Evolutionary conservation across 108 stramenopile genomes (phyloP).

Genomic region (Conticribra weissflogii): DNA sequence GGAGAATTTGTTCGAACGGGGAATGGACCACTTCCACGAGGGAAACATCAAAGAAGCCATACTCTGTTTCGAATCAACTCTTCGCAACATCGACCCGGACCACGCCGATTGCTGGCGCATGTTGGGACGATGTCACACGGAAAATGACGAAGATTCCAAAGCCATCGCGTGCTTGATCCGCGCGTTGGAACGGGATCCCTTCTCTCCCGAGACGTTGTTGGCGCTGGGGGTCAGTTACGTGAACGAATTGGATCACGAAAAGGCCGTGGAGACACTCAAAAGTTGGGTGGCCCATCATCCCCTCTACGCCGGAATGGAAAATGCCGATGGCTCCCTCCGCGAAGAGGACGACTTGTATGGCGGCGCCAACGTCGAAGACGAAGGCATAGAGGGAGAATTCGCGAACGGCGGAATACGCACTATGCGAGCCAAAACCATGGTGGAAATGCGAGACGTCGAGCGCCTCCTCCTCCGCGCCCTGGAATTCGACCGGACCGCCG

Average conservation of each 20-base stretch:
- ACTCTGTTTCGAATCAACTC: slow-evolving; percentile 86
- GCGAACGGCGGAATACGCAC: slow-evolving; percentile 6
- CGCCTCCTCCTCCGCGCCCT: slow-evolving; percentile 78
- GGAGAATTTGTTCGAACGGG: slow-evolving; percentile 74
- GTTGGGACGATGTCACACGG: slow-evolving; percentile 91
- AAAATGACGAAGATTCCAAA: slow-evolving; percentile 90
- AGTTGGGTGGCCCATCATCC: slow-evolving; percentile 97
- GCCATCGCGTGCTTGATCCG: slow-evolving; percentile 92
- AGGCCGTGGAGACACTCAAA: slow-evolving; percentile 80
- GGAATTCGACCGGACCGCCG: slow-evolving; percentile 57
- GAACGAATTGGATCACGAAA: slow-evolving; percentile 89
- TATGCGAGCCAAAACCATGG: slow-evolving; percentile 19
- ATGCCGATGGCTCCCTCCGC: slow-evolving; percentile 12
- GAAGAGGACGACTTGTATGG: slow-evolving; percentile 71
- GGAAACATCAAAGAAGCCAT: slow-evolving; percentile 88
- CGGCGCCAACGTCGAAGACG: slow-evolving; percentile 13
- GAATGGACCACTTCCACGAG: slow-evolving; percentile 70
- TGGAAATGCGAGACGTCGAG: slow-evolving; percentile 81
- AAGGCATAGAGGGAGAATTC: slow-evolving; percentile 2
- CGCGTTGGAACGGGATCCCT: slow-evolving; percentile 92
- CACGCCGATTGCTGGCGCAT: slow-evolving; percentile 90
- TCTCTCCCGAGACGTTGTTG: slow-evolving; percentile 80
- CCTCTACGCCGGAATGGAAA: slow-evolving; percentile 85
- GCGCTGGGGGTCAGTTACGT: slow-evolving; percentile 92
- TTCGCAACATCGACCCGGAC: slow-evolving; percentile 71